Evolutionary conservation across 495 filamentous ascomycete species (phyloP).

Genomic region (Hypoxylon crocopeplum): DNA sequence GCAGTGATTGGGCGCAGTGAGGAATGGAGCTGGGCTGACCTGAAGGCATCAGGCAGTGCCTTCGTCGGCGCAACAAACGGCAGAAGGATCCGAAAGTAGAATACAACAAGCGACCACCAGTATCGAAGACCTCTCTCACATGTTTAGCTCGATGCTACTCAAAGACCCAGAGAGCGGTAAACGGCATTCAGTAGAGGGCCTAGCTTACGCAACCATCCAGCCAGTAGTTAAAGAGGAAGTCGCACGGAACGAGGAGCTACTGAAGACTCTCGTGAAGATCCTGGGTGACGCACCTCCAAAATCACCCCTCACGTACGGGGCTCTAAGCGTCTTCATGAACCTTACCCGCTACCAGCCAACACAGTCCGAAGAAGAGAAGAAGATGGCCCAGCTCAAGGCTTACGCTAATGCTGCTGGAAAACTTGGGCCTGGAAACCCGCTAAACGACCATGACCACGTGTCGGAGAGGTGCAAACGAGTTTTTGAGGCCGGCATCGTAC

Average conservation of each 20-base stretch:
- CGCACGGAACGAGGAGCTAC: constrained; percentile 66
- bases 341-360: constrained; percentile 79
- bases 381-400: constrained; percentile 85
- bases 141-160: constrained; percentile 79
- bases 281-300: constrained; percentile 66
- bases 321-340: constrained; percentile 81
- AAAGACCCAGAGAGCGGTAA: constrained; percentile 61
- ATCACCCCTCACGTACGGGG: constrained; percentile 80
- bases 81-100: constrained; percentile 50
- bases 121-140: constrained; percentile 74
- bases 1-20: constrained; percentile 21
- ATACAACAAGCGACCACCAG: constrained; percentile 59
- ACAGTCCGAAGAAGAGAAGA: constrained; percentile 90
- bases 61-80: constrained; percentile 42
- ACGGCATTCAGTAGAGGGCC: constrained; percentile 82
- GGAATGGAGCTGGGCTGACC: constrained; percentile 49
- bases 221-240: constrained; percentile 83
- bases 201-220: constrained; percentile 87
- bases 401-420: constrained; percentile 84
- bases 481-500: constrained; percentile 76
- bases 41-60: constrained; percentile 59
- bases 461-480: constrained; percentile 75
- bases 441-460: constrained; percentile 77
- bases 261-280: constrained; percentile 69
- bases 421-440: constrained; percentile 64